Conservation (phyloP, 352 stramenopile species). For the Globisporangium apiculatum region DNA sequence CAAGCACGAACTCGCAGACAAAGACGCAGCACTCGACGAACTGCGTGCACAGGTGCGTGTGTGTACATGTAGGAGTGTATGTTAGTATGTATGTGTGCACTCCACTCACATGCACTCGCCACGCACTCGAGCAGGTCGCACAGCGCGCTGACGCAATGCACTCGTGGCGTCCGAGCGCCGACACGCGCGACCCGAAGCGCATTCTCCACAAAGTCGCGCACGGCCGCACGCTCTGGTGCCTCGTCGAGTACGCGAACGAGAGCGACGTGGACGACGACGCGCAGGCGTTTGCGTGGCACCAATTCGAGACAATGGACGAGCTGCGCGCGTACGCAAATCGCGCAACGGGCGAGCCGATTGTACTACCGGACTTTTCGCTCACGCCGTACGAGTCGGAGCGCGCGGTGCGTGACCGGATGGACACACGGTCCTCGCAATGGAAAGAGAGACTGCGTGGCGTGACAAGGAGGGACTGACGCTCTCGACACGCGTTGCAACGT, state of each 20-base stretch:
- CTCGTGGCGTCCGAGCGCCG: conserved; percentile 37
- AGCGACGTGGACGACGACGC: conserved; percentile 63
- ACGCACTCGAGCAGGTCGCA: conserved; percentile 8
- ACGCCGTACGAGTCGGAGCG: conserved; percentile 67
- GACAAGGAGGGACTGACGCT: neutral
- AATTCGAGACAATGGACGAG: conserved; percentile 54
- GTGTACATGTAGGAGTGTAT: no score
- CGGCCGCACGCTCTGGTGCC: conserved; percentile 54
- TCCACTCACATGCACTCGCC: neutral
- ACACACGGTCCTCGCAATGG: no score
- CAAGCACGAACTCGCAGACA: conserved; percentile 70
- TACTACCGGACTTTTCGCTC: conserved; percentile 56
- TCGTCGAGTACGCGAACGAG: conserved; percentile 77
- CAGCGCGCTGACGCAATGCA: conserved; percentile 33
- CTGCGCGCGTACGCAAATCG: conserved; percentile 51
- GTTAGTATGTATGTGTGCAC: neutral
- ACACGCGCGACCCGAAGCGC: conserved; percentile 51
- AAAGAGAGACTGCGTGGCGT: neutral
- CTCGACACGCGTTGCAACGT: neutral
- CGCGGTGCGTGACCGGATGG: conserved; percentile 31
- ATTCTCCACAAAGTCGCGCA: conserved; percentile 67
- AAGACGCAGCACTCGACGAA: conserved; percentile 42
- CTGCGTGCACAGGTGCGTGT: conserved; percentile 34
- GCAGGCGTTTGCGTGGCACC: conserved; percentile 63
- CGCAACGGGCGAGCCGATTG: conserved; percentile 53